A percentile compares a stretch with the other conserved stretches of the same genome.
Evolutionary conservation across 768 basidiomycete species (phyloP).

Genomic region (Hydnum rufescens): DNA sequence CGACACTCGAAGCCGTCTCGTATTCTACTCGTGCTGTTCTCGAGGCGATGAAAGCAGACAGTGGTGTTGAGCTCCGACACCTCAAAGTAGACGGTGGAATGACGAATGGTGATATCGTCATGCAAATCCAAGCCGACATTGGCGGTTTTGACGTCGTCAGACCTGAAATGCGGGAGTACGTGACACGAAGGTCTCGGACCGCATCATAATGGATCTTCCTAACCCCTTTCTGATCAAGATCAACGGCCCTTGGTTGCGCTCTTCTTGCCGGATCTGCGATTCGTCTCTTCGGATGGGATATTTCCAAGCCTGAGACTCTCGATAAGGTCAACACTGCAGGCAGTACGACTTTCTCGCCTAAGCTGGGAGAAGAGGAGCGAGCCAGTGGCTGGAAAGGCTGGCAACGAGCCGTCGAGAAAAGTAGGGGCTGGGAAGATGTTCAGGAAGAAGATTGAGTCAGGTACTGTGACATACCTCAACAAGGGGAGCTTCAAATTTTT

Average conservation of each 20-base stretch:
- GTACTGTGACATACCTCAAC: too few species aligned
- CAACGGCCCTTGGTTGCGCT: conserved; percentile 89
- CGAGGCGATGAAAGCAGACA: conserved; percentile 87
- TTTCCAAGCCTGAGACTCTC: conserved; percentile 65
- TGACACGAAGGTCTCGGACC: not conserved
- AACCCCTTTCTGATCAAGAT: conserved; percentile 26
- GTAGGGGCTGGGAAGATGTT: conserved; percentile 49
- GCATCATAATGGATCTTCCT: not conserved
- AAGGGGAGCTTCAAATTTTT: too few species aligned
- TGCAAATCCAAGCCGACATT: conserved; percentile 71
- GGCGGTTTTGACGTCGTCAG: conserved; percentile 84
- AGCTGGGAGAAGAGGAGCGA: conserved; percentile 31
- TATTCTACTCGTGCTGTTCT: conserved; percentile 92
- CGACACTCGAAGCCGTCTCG: conserved; percentile 88
- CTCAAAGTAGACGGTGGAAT: conserved; percentile 98
- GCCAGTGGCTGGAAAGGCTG: conserved; percentile 56
- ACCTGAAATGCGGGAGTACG: conserved; percentile 88
- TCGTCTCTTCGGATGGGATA: conserved; percentile 79
- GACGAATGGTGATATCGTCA: conserved; percentile 82
- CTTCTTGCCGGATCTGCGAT: conserved; percentile 82
- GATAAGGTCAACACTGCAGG: conserved; percentile 74
- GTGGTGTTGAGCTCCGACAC: conserved; percentile 53
- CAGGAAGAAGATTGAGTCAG: not conserved
- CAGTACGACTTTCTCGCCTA: conserved; percentile 46
- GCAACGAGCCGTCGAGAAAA: conserved; percentile 76